Base-by-base conservation (phyloP, 306 rosid genomes). In the Fragaria iinumae region DNA sequence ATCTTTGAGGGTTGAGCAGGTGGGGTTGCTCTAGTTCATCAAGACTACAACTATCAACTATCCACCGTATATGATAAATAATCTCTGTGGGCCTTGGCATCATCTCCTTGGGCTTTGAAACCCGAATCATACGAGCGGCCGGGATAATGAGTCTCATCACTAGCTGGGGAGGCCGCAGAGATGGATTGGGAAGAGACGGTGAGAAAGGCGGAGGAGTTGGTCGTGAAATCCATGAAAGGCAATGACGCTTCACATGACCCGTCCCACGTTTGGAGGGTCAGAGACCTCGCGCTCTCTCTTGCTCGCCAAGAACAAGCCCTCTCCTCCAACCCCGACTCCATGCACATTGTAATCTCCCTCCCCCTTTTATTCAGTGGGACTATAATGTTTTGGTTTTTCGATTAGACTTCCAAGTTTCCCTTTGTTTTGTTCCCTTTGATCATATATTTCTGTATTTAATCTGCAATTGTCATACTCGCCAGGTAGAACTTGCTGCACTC, bases 221-320 rank as follows among this genome's bases (percentile, higher is more conserved):
- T 94, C 32, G 89, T 74, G 83, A 83, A 74, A 74, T 57, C 75
- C 18, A 93, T 91, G 97, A 80, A 77, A 45, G 96, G 87, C 55
- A 90, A 93, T 85, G 98, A 91, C 25, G 93, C 97, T 10, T 93
- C 98, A 4, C 98, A 91, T 68, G 97, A 94, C 71, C 86, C 96
- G 1, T 83, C 90, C 1, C 98, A 93, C 47, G 98, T 91, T 6
- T 89, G 85, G 89, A 86, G 98, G 62, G 98, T 93, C 50, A 88
- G 97, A 67, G 97, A 87, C 66, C 93, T 90, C 71, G 97, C 96
- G 45, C 90, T 93, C 63, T 88, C 98, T 29, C 97, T 94, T 48
- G 96, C 95, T 25, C 47, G 77, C 0, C 96, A 91, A 62, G 93
- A 91, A 34, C 23, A 69, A 80, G 90, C 88, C 76, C 90, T 93